Evolutionary conservation across 106 monocot genomes (phyloP).

Genomic region (Acorus gramineus): DNA sequence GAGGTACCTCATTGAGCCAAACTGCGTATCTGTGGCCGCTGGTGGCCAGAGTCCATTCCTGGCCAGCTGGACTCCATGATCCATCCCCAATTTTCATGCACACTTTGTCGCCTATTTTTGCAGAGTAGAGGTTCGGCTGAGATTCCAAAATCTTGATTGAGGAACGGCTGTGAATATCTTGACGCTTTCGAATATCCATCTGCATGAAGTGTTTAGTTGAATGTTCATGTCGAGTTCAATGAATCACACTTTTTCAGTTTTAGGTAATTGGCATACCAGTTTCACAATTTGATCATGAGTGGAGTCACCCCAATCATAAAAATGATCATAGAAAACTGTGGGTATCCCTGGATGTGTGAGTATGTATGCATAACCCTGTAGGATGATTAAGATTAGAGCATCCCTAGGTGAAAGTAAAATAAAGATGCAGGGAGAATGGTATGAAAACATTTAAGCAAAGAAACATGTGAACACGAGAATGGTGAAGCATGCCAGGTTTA

Average conservation of each 20-base stretch:
- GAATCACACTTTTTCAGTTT: not conserved
- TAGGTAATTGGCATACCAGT: constrained; percentile 37
- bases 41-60: constrained; percentile 56
- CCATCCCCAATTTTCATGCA: constrained; percentile 77
- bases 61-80: constrained; percentile 57
- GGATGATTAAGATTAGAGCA: not conserved
- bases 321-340: constrained; percentile 71
- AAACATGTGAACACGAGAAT: too few species aligned
- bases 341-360: constrained; percentile 89
- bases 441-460: too few species aligned
- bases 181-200: constrained; percentile 41
- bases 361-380: constrained; percentile 91
- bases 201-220: constrained; percentile 7
- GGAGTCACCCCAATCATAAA: constrained; percentile 63
- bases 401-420: not conserved
- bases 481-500: too few species aligned
- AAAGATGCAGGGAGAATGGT: not conserved
- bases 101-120: constrained; percentile 52
- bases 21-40: constrained; percentile 71
- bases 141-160: constrained; percentile 51
- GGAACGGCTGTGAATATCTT: constrained; percentile 74
- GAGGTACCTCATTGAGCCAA: constrained; percentile 42
- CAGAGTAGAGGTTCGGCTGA: constrained; percentile 46
- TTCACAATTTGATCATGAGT: constrained; percentile 61
- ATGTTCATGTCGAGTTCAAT: not conserved